Base-by-base conservation (phyloP, 2,329 filamentous ascomycete genomes). In the Cladosporium sphaerospermum region DNA sequence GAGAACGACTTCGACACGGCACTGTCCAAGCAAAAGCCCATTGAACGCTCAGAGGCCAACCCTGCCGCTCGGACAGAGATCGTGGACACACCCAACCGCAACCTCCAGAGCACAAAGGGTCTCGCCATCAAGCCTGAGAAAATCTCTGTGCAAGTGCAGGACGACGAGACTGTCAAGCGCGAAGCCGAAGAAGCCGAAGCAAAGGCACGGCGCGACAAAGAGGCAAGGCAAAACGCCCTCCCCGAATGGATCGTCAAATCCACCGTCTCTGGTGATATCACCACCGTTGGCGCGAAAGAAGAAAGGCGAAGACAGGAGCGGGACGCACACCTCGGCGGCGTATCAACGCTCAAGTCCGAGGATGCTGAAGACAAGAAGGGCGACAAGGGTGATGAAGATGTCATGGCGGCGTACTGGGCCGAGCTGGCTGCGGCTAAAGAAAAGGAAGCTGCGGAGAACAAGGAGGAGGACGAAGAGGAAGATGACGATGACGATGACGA, bases 1-100 rank as follows among this genome's bases (percentile, higher is more conserved):
- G 85, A 73, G 51, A 85, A 86, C 64, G 85, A 81, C 59, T 89
- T 89, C 60, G 85, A 89, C 46, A 77, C 80, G 18, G 86, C 87
- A 2, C 74, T 87, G 19, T 75, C 78, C 19, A 78, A 78, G 48
- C 79, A 81, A 14, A 76, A 83, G 11, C 82, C 84, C 3, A 80
- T 91, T 23, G 71, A 81, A 50, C 79, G 86, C 59, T 83, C 87
- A 59, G 79, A 82, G 40, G 81, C 80, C 45, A 85, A 86, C 57
- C 82, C 80, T 4, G 79, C 62, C 31, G 55, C 55, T 5, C 60
- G 60, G 16, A 65, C 57, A 3, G 65, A 67, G 54, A 59, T 64
- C n/a, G 63, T 68, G 19, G 67, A 70, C 52, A 52, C 63, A 9
- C 62, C 62, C 8, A 64, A 64, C 33, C 57, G 61, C n/a, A 63